phyloP scores from a whole-genome alignment of 192 early-diverging fungal genomes.

The Jimgerdemannia flammicorona region DNA sequence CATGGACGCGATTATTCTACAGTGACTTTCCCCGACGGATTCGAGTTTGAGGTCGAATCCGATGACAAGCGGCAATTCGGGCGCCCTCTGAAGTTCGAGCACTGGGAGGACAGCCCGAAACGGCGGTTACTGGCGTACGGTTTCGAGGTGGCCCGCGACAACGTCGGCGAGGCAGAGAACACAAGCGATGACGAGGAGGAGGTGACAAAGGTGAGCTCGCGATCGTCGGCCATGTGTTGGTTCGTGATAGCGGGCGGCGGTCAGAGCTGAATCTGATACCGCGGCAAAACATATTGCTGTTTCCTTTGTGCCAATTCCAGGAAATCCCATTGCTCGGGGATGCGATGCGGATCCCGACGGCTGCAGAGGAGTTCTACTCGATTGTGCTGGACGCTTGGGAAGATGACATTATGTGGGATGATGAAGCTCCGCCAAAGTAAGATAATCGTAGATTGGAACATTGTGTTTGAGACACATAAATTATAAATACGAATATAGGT shows the following conservation, averaged over 20 bases:
- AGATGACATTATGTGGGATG: conserved; percentile 75
- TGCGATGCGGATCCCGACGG: conserved; percentile 4
- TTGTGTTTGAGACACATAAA: background rate
- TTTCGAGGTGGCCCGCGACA: conserved; percentile 12
- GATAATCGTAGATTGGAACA: background rate
- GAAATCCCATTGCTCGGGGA: background rate
- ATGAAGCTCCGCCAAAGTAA: conserved; percentile 28
- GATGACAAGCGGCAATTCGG: conserved; percentile 26
- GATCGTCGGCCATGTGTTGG: too few species aligned
- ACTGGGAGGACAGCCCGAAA: background rate
- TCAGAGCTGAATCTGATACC: background rate
- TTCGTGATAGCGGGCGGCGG: too few species aligned
- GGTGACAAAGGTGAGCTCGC: background rate
- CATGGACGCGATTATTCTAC: conserved; percentile 4
- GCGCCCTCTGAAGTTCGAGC: conserved; percentile 1
- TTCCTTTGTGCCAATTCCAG: background rate
- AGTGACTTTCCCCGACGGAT: conserved; percentile 20
- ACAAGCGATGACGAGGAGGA: conserved; percentile 16
- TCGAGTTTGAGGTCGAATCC: conserved; percentile 22
- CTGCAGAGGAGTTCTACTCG: conserved; percentile 47
- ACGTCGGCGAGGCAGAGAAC: conserved; percentile 5
- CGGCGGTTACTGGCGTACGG: conserved; percentile 1
- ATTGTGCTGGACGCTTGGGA: conserved; percentile 84
- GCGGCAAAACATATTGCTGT: background rate
- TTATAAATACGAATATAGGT: background rate